Evolutionary conservation across 331 rosid species (phyloP).

Genomic region (Ulmus americana): DNA sequence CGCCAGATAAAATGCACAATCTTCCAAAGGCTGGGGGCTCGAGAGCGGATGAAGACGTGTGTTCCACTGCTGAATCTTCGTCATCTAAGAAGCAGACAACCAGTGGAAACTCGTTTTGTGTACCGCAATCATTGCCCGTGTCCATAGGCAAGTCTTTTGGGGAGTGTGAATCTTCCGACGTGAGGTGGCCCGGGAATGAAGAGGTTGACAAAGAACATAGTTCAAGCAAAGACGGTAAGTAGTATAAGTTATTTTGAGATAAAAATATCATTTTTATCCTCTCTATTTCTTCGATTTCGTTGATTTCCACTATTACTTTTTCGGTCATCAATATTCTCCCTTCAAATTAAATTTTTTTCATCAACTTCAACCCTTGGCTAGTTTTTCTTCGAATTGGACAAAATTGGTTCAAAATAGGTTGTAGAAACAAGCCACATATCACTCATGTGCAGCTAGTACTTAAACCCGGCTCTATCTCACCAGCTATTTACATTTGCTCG

Average conservation of each 20-base stretch:
- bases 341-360: too few relatives aligned
- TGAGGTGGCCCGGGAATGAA: constrained; percentile 40
- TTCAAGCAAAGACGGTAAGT: constrained; percentile 53
- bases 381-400: too few relatives aligned
- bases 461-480: background rate
- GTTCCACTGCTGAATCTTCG: constrained; percentile 85
- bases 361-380: too few relatives aligned
- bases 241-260: background rate
- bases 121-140: constrained; percentile 62
- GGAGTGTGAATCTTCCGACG: constrained; percentile 42
- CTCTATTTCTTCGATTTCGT: too few relatives aligned
- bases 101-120: constrained; percentile 58
- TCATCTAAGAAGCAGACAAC: constrained; percentile 55
- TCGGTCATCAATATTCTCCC: too few relatives aligned
- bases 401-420: too few relatives aligned
- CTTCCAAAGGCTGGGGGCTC: constrained; percentile 30
- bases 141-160: constrained; percentile 23
- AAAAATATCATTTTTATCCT: background rate
- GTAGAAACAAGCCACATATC: too few relatives aligned
- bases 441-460: too few relatives aligned
- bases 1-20: constrained; percentile 17
- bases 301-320: too few relatives aligned
- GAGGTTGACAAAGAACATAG: constrained; percentile 44
- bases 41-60: constrained; percentile 45
- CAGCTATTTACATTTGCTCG: background rate